Conservation (phyloP, 2,329 filamentous ascomycete species). For the Truncatella angustata region DNA sequence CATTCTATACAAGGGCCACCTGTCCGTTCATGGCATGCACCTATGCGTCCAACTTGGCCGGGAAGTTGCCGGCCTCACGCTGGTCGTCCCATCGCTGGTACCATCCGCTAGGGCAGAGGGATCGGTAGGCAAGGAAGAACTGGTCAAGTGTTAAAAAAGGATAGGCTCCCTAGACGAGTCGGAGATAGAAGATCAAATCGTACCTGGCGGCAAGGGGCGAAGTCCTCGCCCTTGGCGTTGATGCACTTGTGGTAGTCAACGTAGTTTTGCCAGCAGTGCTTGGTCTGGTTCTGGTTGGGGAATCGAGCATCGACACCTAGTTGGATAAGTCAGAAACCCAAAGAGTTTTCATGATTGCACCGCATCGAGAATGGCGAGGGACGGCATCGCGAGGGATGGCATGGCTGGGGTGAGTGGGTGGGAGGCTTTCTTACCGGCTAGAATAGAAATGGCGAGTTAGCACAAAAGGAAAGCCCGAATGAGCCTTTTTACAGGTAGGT, state of each 20-base stretch:
- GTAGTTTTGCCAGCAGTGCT: conserved; percentile 99
- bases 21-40: conserved; percentile 5
- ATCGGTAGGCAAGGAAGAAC: conserved; percentile 97
- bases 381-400: neutral
- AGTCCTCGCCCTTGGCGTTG: conserved; percentile 96
- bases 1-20: neutral
- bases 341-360: conserved; percentile 37
- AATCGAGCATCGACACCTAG: conserved; percentile 98
- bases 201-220: conserved; percentile 96
- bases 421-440: conserved; percentile 13
- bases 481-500: conserved; percentile 24
- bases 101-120: conserved; percentile 95
- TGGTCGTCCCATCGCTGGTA: conserved; percentile 58
- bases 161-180: neutral
- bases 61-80: conserved; percentile 64
- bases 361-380: conserved; percentile 17
- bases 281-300: conserved; percentile 97
- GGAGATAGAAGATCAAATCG: conserved; percentile 19
- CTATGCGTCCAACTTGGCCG: conserved; percentile 61
- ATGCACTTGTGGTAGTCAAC: conserved; percentile 99
- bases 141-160: conserved; percentile 35
- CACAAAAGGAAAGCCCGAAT: conserved; percentile 32
- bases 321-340: conserved; percentile 9
- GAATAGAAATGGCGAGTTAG: conserved; percentile 18
- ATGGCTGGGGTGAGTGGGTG: neutral